Evolutionary conservation across 2,329 filamentous ascomycete species (phyloP), one percentile per base, ranked within the genome.

Genomic region (Phialemoniopsis sp.): DNA sequence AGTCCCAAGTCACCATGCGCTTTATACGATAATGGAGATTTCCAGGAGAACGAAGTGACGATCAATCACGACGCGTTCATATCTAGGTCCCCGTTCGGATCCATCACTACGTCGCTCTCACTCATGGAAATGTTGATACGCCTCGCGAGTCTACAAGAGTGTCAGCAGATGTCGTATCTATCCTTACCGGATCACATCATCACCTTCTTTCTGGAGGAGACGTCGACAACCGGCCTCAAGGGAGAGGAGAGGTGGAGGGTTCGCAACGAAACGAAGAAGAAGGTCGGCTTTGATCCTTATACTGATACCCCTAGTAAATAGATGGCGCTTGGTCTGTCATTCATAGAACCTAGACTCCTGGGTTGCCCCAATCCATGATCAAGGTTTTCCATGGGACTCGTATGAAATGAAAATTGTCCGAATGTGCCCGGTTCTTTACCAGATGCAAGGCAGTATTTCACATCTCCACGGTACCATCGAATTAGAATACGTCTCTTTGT

Each of bases 41-140:
- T 52, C 10, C 31, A 42, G 34, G 33, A 44, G 32, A 33, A 40
- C 16, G 19, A 42, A 13, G 35, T 41, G n/a, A n/a, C n/a, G 14
- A 42, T 45, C 8, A 47, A 45, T 13, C 42, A 49, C 3, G 52
- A 55, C 13, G 53, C 58, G 3, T 59, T 64, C 5, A 58, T 64
- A 13, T 56, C 66, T 12, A 63, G 63, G 12, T 74, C 70, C 3
- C 72, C 72, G 3, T 72, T 78, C 44, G 66, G 67, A 18, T 61
- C 67, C n/a, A 72, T 79, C 41, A 68, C 66, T 2, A 73, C 64
- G 49, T 83, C 71, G 47, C 63, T 73, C 47, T 95, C 90, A 2
- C 76, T 95, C 8, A 77, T 96, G 39, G 90, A 96, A 60, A 93
- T 91, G 70, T 71, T 95, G 26, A 78, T 95, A 34, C 87, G 91